These are phyloP conservation scores for Insectozyma bohioensis DNA, from an alignment of 1,139 yeast species.

Conservation along the genomic window DNA sequence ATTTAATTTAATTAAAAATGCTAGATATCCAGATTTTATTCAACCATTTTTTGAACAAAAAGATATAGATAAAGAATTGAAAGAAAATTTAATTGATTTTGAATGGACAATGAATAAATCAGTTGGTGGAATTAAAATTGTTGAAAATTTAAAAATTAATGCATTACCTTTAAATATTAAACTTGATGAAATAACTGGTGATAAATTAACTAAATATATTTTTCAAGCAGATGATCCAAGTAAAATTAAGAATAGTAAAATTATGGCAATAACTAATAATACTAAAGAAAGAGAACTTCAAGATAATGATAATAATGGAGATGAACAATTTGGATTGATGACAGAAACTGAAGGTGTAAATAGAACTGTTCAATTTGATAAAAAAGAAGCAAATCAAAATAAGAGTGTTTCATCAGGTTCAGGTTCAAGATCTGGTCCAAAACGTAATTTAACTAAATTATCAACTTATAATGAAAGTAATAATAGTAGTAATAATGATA, in stretches of 20 bases:
- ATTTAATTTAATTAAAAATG: conserved; percentile 33
- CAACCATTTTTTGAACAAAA: conserved; percentile 27
- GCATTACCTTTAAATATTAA: conserved; percentile 57
- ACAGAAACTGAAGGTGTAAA: conserved; percentile 16
- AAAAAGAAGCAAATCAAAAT: neutral
- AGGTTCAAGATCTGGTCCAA: no score
- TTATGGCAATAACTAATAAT: conserved; percentile 18
- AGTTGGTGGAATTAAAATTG: conserved; percentile 66
- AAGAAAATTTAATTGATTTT: conserved; percentile 38
- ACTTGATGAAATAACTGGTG: conserved; percentile 62
- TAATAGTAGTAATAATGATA: neutral
- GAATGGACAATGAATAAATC: conserved; percentile 66
- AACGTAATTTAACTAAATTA: conserved; percentile 9
- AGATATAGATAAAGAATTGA: conserved; percentile 17
- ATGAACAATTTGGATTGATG: conserved; percentile 16
- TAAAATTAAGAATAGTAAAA: conserved; percentile 30
- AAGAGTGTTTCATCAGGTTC: no score
- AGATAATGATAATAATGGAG: conserved; percentile 13
- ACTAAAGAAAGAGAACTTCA: conserved; percentile 10
- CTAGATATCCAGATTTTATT: conserved; percentile 37
- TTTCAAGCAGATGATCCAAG: conserved; percentile 44
- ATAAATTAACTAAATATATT: conserved; percentile 52
- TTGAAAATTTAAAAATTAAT: conserved; percentile 52
- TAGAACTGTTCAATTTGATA: conserved; percentile 12
- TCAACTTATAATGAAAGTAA: conserved; percentile 7